phyloP scores from a whole-genome alignment of 192 early-diverging fungal species.

The Coemansia sp. region DNA sequence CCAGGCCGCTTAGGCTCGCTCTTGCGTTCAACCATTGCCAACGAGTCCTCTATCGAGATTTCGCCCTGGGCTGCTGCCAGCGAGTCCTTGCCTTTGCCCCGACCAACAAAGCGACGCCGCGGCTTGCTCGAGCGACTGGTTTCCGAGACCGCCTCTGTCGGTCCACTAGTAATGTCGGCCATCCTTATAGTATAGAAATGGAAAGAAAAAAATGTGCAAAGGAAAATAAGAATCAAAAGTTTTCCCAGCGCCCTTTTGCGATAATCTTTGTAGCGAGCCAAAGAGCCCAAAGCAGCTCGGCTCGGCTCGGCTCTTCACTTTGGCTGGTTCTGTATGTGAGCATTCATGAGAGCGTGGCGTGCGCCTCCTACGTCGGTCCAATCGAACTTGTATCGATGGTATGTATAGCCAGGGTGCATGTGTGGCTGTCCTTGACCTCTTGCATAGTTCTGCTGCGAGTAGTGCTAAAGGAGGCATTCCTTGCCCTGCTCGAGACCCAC shows the following conservation, averaged over 20 bases:
- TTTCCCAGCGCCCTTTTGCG: neutral
- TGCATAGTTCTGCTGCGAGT: neutral
- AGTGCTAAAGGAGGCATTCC: neutral
- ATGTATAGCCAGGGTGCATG: neutral
- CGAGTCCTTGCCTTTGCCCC: slow-evolving; percentile 20
- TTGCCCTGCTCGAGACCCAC: neutral
- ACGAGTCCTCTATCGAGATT: slow-evolving; percentile 52
- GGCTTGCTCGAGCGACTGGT: slow-evolving; percentile 31
- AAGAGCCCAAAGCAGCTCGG: neutral
- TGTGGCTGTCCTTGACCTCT: neutral
- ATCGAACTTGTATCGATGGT: neutral
- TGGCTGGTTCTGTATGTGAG: neutral
- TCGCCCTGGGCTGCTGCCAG: neutral
- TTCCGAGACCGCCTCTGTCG: neutral
- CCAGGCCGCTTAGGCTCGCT: neutral
- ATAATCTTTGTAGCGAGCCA: slow-evolving; percentile 4
- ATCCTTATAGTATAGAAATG: neutral
- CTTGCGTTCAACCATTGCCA: slow-evolving; percentile 32
- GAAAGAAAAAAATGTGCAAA: neutral
- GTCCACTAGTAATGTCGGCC: neutral
- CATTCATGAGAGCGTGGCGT: neutral
- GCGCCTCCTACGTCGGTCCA: neutral
- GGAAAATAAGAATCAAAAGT: neutral
- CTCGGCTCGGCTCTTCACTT: neutral
- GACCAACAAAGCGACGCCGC: slow-evolving; percentile 51